Base-by-base conservation (phyloP, 2,329 filamentous ascomycete genomes). In the Trichophyton simii region DNA sequence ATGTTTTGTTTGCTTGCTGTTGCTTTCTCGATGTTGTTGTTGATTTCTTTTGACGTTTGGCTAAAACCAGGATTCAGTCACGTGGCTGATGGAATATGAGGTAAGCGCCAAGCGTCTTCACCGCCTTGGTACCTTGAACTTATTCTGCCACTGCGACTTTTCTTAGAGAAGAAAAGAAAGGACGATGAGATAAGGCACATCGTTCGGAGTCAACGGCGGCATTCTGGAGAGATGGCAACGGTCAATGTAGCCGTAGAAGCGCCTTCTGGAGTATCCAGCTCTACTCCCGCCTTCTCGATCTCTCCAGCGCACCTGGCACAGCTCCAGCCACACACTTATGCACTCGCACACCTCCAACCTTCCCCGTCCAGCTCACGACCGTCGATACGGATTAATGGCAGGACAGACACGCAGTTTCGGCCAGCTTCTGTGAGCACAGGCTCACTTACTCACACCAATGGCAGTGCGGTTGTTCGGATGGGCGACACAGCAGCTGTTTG, bases 401-500 rank as follows among this genome's bases (percentile, higher is more conserved):
- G 94, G 66, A 74, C 80, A 1, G 83, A 88, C 5, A 77, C 82
- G 34, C 82, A 91, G 68, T 83, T 86, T 62, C 86, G 94, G 52
- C 73, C 80, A 22, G 85, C 88, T n/a, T 84, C 85, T 38, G 80
- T 94, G 67, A 94, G 96, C 74, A 84, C 85, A 0, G 88, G 88
- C 28, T 94, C 89, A 22, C 79, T 99, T 58, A 89, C 90, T 0
- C 91, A 99, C 73, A 87, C 90, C 61, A 87, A 95, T 71, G 94
- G 94, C 59, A 95, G 89, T 68, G 87, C 92, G 0, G 87, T 97
- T 0, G 88, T 97, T 58, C 84, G 94, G 41, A 79, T 88, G 59
- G 94, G 94, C 55, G 89, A 95, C 73, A 97, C 92, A 0, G 91
- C 90, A 0, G 89, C 91, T n/a, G 91, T 99, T 42, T 96, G 91